Evolutionary conservation across 495 filamentous ascomycete species (phyloP), one percentile per base, ranked within the genome.

Genomic region (Daldinia loculata): DNA sequence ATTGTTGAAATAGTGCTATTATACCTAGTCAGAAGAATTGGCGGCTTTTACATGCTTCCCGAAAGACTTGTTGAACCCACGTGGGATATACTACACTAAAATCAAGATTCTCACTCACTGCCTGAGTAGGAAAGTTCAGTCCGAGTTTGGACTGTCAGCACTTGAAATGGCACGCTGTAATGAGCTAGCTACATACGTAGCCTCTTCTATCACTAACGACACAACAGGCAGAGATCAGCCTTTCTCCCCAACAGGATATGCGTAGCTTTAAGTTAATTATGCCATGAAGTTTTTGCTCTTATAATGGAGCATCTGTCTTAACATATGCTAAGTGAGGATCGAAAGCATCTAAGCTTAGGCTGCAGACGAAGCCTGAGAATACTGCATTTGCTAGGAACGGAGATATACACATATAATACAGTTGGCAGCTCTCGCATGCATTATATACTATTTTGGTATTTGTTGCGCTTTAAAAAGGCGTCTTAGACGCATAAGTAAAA

Each of bases 381-480:
- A 36, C 12, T 36, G 9, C 12, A 22, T 11, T 48, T 9, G 41
- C 11, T 9, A 22, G 41, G 11, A 29, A 52, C 5, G 29, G 7
- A 29, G 12, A 52, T 36, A 36, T 24, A 36, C 29, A 56, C 17
- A 4, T n/a, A 36, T 11, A 30, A 38, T 50, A 39, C 45, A 56
- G 29, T 29, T 6, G 7, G 61, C 39, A 61, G 48, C 48, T 50
- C 24, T 61, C 22, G 50, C 48, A 48, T 60, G 51, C 36, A 65
- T 70, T 70, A 56, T 56, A 36, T 70, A 65, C 61, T 61, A 55
- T 50, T 55, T 45, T 65, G 26, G 38, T 64, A 60, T 22, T 41
- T 55, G 38, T 38, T 29, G 61, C 61, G 61, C 61, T 29, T 36
- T 3, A 29, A 32, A 34, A 50, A 48, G n/a, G 26, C 56, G 50